Evolutionary conservation across 345 rosid species (phyloP).

Genomic region (Eucalyptus brandiana): DNA sequence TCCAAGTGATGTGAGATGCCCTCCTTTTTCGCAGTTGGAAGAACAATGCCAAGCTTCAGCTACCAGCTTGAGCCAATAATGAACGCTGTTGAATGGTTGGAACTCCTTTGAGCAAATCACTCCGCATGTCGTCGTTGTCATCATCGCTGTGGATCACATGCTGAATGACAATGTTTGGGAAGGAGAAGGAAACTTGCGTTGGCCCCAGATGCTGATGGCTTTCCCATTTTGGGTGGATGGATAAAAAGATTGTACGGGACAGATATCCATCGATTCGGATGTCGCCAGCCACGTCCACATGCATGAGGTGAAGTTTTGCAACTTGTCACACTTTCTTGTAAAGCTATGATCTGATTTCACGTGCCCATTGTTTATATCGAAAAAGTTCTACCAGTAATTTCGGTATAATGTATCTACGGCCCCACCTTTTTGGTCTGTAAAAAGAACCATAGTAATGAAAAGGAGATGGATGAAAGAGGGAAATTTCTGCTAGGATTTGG

Average conservation of each 20-base stretch:
- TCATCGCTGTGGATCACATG: neutral
- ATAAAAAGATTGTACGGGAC: neutral
- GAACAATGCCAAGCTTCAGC: slow-evolving; percentile 80
- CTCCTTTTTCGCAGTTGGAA: slow-evolving; percentile 58
- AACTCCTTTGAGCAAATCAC: neutral
- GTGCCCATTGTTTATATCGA: neutral
- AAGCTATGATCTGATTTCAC: neutral
- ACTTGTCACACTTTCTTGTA: neutral
- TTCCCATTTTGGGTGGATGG: neutral
- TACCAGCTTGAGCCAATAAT: slow-evolving; percentile 57
- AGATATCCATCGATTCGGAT: neutral
- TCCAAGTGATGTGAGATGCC: neutral
- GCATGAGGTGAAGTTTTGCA: neutral
- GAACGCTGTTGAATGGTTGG: neutral
- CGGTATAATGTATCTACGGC: neutral
- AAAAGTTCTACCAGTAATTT: neutral
- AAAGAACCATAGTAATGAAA: neutral
- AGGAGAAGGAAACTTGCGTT: neutral
- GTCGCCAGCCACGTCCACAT: neutral
- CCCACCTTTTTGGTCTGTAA: neutral
- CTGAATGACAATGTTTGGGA: neutral
- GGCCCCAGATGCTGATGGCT: neutral
- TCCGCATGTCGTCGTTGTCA: neutral
- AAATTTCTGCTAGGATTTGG: neutral
- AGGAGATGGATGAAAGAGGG: neutral